Conservation (phyloP, 495 filamentous ascomycete genomes). For the Daldinia vernicosa region DNA sequence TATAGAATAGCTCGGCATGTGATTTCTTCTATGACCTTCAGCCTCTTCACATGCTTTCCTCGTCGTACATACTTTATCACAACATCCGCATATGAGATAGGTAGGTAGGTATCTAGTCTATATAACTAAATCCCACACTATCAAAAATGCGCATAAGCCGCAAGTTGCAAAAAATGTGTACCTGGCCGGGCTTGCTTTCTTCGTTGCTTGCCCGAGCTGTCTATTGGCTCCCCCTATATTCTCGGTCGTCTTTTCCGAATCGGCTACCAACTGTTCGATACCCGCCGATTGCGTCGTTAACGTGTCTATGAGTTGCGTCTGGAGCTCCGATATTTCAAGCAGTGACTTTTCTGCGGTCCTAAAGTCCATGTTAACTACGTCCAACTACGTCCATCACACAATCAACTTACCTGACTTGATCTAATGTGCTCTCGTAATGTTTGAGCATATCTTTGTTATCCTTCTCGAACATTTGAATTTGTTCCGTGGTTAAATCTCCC, state of each 20-base stretch:
- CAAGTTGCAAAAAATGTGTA: constrained; percentile 89
- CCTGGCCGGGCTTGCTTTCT: constrained; percentile 82
- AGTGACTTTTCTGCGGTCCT: constrained; percentile 92
- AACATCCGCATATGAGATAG: not conserved
- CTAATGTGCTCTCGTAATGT: constrained; percentile 88
- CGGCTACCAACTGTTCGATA: constrained; percentile 87
- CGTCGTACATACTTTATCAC: not conserved
- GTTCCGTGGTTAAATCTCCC: constrained; percentile 76
- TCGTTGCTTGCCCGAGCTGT: constrained; percentile 84
- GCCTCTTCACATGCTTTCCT: constrained; percentile 30
- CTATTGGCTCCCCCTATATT: constrained; percentile 91
- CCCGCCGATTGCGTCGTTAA: constrained; percentile 84
- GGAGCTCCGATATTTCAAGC: constrained; percentile 90
- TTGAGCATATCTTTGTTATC: constrained; percentile 93
- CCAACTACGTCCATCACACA: not conserved
- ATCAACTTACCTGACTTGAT: constrained; percentile 83
- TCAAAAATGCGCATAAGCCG: constrained; percentile 78
- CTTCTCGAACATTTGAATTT: constrained; percentile 90
- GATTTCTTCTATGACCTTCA: constrained; percentile 6
- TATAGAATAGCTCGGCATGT: constrained; percentile 11
- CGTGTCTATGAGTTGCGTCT: constrained; percentile 85
- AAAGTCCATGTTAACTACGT: constrained; percentile 17
- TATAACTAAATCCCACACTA: constrained; percentile 95
- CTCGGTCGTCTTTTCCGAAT: constrained; percentile 79
- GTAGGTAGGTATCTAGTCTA: no score